Evolutionary conservation across 352 stramenopile genomes (phyloP), one percentile per base, ranked within the genome.

Genomic region (Pythium apleroticum): DNA sequence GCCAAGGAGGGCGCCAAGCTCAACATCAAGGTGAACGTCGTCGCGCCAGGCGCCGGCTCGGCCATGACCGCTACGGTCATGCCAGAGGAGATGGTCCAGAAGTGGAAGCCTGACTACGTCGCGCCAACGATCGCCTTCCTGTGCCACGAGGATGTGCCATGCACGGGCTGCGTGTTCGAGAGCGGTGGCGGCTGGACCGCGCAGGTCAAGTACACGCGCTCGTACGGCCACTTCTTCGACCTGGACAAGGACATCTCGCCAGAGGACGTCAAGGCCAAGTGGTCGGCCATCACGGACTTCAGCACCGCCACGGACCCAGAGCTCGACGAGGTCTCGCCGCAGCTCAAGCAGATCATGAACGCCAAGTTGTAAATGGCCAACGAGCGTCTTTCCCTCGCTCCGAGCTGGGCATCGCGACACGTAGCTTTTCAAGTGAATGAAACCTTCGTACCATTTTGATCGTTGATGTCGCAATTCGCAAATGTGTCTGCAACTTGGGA

Each of bases 1-100:
- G 90, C 90, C 35, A 84, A 93, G 71, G 90, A 97, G 68, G 90
- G 89, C 55, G 83, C 72, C 33, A 72, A 76, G 41, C 64, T 74
- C 24, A 95, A 95, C 76, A 95, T 97, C 72, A 89, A 93, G 71
- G 85, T 94, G 54, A 97, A 97, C 80, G 81, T 91, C 41, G 87
- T 97, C 10, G 83, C 88, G 4, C 89, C 90, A 4, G 86, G 87
- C 20, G 89, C 90, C 27, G 88, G 86, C 43, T 95, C 86, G 52
- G 82, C 85, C 71, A 96, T 97, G 88, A 97, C 90, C 28, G 86
- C 79, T 30, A 89, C 79, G 5, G 60, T 97, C 52, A 91, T 96
- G 79, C 89, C 84, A 8, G 69, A 84, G 22, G 89, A 96, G 48
- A 71, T 95, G 30, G 80, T 96, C 54, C 73, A 89, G 25, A 81